Conservation (phyloP, 2,329 filamentous ascomycete genomes). For the Fusarium nisikadoi region DNA sequence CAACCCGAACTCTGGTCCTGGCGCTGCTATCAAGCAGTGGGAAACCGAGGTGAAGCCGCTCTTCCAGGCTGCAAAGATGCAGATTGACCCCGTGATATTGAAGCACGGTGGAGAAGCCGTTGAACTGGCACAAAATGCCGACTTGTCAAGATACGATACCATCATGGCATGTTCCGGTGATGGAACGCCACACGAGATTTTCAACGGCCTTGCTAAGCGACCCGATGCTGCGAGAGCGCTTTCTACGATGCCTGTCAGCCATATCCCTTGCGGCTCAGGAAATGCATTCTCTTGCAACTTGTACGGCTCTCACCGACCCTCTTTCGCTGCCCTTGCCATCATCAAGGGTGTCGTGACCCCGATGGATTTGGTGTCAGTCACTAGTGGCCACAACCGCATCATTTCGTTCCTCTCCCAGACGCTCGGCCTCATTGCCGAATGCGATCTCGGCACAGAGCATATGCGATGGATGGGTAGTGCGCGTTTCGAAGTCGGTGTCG, state of each 20-base stretch:
- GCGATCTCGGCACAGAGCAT: slow-evolving; percentile 89
- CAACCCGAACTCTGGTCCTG: slow-evolving; percentile 91
- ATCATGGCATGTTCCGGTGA: slow-evolving; percentile 92
- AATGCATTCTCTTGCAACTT: slow-evolving; percentile 94
- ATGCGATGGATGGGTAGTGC: slow-evolving; percentile 91
- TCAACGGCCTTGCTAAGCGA: slow-evolving; percentile 88
- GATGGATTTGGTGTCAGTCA: slow-evolving; percentile 87
- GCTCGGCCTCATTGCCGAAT: slow-evolving; percentile 89
- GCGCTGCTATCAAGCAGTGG: slow-evolving; percentile 78
- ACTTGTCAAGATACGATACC: slow-evolving; percentile 84
- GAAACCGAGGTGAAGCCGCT: slow-evolving; percentile 80
- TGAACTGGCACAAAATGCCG: slow-evolving; percentile 78
- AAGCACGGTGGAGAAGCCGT: slow-evolving; percentile 79
- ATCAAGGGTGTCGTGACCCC: slow-evolving; percentile 89
- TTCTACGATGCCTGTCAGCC: slow-evolving; percentile 80
- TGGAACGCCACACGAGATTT: slow-evolving; percentile 90
- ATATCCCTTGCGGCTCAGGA: slow-evolving; percentile 91
- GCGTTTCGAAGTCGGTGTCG: slow-evolving; percentile 86
- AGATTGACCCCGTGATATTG: slow-evolving; percentile 78
- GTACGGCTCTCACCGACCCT: slow-evolving; percentile 81
- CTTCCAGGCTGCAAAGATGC: slow-evolving; percentile 82
- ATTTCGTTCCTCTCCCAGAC: slow-evolving; percentile 93
- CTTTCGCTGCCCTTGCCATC: slow-evolving; percentile 81
- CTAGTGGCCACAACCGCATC: slow-evolving; percentile 77
- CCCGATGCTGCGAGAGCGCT: slow-evolving; percentile 80